phyloP scores from a whole-genome alignment of 805 yeast genomes.

The Teunomyces panamensis region DNA sequence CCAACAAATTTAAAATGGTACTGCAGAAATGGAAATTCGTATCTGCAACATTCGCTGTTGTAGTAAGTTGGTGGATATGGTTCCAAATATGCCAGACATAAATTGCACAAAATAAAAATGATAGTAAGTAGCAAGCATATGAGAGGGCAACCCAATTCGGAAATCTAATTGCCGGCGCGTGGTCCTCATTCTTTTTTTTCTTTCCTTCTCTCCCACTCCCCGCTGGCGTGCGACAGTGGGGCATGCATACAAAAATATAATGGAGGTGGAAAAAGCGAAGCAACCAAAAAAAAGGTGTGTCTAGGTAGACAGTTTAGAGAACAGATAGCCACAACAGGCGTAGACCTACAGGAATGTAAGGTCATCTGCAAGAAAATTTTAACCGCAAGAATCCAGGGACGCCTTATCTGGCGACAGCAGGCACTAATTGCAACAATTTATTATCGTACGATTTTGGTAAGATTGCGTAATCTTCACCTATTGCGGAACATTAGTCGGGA shows the following conservation, averaged over 20 bases:
- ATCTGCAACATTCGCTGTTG: not conserved
- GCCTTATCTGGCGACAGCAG: not conserved
- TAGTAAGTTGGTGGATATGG: not conserved
- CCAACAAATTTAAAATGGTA: not conserved
- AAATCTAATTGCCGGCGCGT: too few relatives aligned
- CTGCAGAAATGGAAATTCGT: not conserved
- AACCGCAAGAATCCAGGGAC: not conserved
- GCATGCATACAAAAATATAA: too few relatives aligned
- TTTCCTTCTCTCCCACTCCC: too few relatives aligned
- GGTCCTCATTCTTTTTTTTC: too few relatives aligned
- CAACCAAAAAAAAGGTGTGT: not conserved
- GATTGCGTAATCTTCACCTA: not conserved
- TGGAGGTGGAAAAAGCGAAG: not conserved
- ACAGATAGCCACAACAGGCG: not conserved
- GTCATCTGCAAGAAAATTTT: not conserved
- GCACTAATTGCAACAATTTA: not conserved
- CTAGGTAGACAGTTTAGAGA: not conserved
- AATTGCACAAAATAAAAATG: too few relatives aligned
- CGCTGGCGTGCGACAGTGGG: too few relatives aligned
- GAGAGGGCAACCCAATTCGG: too few relatives aligned
- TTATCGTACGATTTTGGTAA: not conserved
- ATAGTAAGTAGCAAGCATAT: too few relatives aligned
- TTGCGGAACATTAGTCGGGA: not conserved
- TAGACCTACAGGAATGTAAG: not conserved
- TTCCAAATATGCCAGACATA: not conserved